A percentile compares a stretch with the other conserved stretches of the same genome.
phyloP scores from a whole-genome alignment of 495 filamentous ascomycete species.

The Annulohypoxylon bovei region DNA sequence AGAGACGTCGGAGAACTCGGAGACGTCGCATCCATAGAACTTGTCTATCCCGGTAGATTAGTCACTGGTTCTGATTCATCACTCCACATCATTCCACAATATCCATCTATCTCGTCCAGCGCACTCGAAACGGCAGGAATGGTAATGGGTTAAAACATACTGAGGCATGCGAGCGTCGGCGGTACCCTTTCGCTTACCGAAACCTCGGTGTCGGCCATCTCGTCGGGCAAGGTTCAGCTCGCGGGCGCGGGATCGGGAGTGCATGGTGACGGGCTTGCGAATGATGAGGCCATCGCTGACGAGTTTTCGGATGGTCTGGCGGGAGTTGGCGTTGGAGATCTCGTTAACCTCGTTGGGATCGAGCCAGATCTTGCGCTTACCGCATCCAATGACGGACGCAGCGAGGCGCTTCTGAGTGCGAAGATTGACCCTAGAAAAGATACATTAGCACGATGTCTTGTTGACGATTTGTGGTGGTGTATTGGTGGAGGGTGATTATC shows the following conservation, averaged over 20 bases:
- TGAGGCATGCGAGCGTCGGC: constrained; percentile 99
- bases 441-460: constrained; percentile 47
- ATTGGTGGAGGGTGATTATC: background rate
- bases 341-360: constrained; percentile 99
- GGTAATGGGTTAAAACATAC: constrained; percentile 63
- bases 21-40: constrained; percentile 99
- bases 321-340: constrained; percentile 99
- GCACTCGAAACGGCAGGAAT: background rate
- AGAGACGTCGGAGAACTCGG: constrained; percentile 96
- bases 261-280: constrained; percentile 99
- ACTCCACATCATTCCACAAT: background rate
- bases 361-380: constrained; percentile 99
- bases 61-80: background rate
- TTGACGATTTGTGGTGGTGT: constrained; percentile 10
- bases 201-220: constrained; percentile 94
- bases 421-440: constrained; percentile 88
- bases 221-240: constrained; percentile 88
- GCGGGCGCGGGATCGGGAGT: constrained; percentile 94
- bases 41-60: constrained; percentile 65
- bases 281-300: constrained; percentile 99
- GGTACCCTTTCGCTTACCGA: constrained; percentile 99
- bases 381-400: constrained; percentile 96
- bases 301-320: constrained; percentile 99
- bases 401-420: constrained; percentile 99
- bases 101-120: background rate